A percentile compares a stretch with the other conserved stretches of the same genome.
These are phyloP conservation scores for Mangifera indica DNA, from an alignment of 345 rosid species.

Conservation along the genomic window DNA sequence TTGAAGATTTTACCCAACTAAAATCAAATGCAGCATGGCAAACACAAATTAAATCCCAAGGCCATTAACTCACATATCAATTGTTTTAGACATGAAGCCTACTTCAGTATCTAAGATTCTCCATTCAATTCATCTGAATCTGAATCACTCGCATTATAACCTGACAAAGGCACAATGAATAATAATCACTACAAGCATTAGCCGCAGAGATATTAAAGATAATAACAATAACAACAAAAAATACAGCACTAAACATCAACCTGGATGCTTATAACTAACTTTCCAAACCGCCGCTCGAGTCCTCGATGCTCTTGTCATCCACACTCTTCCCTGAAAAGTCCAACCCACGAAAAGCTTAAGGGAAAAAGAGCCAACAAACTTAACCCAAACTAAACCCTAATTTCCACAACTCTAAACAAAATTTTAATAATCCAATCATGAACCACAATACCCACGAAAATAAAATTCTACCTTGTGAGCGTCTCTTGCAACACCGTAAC, in stretches of 20 bases:
- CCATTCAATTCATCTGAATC: constrained; percentile 71
- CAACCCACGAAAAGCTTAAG: constrained; percentile 1
- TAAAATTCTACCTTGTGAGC: constrained; percentile 56
- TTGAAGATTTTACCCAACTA: neutral
- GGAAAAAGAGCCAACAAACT: neutral
- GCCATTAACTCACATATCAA: constrained; percentile 33
- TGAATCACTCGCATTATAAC: constrained; percentile 93
- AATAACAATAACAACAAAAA: neutral
- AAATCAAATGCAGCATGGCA: neutral
- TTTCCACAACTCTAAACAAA: neutral
- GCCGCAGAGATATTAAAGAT: neutral
- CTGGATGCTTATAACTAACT: constrained; percentile 88
- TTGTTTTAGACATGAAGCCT: constrained; percentile 8
- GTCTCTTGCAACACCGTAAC: constrained; percentile 86
- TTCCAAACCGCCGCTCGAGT: constrained; percentile 75
- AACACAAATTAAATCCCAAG: neutral
- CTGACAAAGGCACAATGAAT: constrained; percentile 31
- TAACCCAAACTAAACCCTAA: neutral
- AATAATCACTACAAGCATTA: neutral
- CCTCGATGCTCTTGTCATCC: constrained; percentile 90
- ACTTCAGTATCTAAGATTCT: constrained; percentile 33
- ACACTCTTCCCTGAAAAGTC: constrained; percentile 60
- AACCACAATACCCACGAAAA: neutral
- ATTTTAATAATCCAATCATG: neutral
- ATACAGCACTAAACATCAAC: constrained; percentile 32